Evolutionary conservation across 768 basidiomycete genomes (phyloP), one percentile per base, ranked within the genome.

Genomic region (Floccularia luteovirens): DNA sequence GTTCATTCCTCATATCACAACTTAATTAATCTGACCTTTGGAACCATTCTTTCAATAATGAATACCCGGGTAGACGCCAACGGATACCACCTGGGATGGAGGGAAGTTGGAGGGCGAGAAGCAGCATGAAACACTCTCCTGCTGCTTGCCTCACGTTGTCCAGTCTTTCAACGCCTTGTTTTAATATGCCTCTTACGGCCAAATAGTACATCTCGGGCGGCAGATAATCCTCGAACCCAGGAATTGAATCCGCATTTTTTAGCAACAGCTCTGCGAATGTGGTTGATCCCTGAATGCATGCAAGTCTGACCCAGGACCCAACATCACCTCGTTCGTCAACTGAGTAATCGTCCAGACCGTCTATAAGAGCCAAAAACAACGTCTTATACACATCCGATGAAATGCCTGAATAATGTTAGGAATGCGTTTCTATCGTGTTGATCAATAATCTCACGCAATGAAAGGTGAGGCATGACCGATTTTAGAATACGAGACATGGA

Each of bases 281-380:
- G 13, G 76, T 67, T 41, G 92, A 61, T 7, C 83, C 82, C 33
- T 67, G 68, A 37, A 92, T 72, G 50, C 82, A 87, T 2, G 79
- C 77, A 5, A 86, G 73, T 46, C 94, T 86, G 38, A 92, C 74
- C 91, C 92, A 96, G 2, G 94, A 97, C 30, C 94, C 94, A 25
- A 99, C 85, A 55, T 99, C 96, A 3, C 94, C 94, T 48, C 94
- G 80, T 55, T 96, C 88, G 55, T 99, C 94, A 35, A 77, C 79
- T 4, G 89, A 85, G 55, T 98, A 99, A 63, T 99, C 93, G 14
- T 77, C 69, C 38, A 99, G 60, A 3, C 90, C 92, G n/a, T 53
- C 56, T n/a, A 82, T 57, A 25, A 89, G 54, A 14, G 74, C 70
- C 39, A 72, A 63, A 37, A 83, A 64, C 40, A 89, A 54, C 3